Conservation (phyloP, 176 grass and related monocot species). For the Oryza meridionalis region DNA sequence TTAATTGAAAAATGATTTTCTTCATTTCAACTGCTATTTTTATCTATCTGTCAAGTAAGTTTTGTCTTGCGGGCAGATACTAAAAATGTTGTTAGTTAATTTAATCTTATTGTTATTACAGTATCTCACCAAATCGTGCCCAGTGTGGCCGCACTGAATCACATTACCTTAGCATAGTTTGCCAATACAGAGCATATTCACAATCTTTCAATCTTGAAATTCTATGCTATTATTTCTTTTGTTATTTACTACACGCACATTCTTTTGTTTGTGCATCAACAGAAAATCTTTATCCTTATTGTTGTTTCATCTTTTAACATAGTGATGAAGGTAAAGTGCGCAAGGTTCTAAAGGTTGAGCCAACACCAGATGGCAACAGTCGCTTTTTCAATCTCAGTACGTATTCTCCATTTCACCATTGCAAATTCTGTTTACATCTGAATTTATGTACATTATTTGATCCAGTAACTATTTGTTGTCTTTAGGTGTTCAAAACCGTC, state of each 20-base stretch:
- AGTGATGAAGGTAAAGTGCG: conserved; percentile 96
- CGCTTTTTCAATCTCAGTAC: conserved; percentile 99
- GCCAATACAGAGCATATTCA: neutral
- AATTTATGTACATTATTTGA: conserved; percentile 16
- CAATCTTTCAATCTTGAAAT: neutral
- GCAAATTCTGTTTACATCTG: conserved; percentile 7
- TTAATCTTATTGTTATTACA: neutral
- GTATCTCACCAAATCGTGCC: too few relatives aligned
- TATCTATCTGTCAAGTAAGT: neutral
- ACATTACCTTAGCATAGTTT: too few relatives aligned
- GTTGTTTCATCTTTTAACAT: conserved; percentile 25
- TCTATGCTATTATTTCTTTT: neutral
- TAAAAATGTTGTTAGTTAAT: conserved; percentile 8
- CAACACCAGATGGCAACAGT: conserved; percentile 89
- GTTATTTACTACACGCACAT: neutral
- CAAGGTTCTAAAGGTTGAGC: conserved; percentile 89
- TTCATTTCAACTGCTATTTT: neutral
- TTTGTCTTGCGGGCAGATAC: neutral
- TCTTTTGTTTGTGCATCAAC: conserved; percentile 6
- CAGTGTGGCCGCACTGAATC: too few relatives aligned
- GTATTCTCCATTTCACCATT: conserved; percentile 10
- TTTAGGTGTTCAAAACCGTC: conserved; percentile 88
- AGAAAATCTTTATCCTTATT: conserved; percentile 7
- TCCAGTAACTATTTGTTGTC: conserved; percentile 6
- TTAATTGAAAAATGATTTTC: too few relatives aligned